phyloP scores from a whole-genome alignment of 768 basidiomycete genomes.

The Kwoniella europaea region DNA sequence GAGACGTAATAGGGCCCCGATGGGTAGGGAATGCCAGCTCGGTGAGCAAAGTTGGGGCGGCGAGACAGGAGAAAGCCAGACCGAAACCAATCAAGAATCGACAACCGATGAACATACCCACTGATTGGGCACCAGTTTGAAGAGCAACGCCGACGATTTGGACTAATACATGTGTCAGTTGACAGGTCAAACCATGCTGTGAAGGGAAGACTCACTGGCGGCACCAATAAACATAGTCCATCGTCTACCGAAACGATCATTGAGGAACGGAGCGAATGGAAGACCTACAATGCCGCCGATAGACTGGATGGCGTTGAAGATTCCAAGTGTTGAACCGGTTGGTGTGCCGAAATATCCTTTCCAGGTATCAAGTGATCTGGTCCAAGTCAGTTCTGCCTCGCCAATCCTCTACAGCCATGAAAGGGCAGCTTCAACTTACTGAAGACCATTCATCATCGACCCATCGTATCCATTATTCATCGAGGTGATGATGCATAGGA shows the following conservation, averaged over 20 bases:
- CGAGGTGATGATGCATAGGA: constrained; percentile 70
- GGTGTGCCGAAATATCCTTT: constrained; percentile 66
- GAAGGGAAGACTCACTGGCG: constrained; percentile 5
- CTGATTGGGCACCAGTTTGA: constrained; percentile 63
- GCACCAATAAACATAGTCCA: constrained; percentile 62
- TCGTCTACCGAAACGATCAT: constrained; percentile 64
- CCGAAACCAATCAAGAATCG: constrained; percentile 64
- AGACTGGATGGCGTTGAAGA: constrained; percentile 66
- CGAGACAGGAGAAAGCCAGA: constrained; percentile 69
- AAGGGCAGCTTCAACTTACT: constrained; percentile 15
- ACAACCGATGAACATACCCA: constrained; percentile 62
- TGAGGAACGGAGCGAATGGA: constrained; percentile 64
- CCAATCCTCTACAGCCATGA: no score
- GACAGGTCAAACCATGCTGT: neutral
- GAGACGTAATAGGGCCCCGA: constrained; percentile 71
- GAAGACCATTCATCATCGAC: constrained; percentile 62
- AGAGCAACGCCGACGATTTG: constrained; percentile 70
- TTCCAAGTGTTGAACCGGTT: constrained; percentile 33
- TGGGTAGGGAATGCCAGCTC: constrained; percentile 85
- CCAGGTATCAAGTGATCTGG: constrained; percentile 69
- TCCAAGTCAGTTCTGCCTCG: no score
- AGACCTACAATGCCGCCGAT: constrained; percentile 66
- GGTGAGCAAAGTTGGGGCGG: constrained; percentile 81
- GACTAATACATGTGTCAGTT: constrained; percentile 59
- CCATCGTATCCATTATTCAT: constrained; percentile 67